phyloP scores from a whole-genome alignment of 139 green algal species.

The Spirogloea muscicola region DNA sequence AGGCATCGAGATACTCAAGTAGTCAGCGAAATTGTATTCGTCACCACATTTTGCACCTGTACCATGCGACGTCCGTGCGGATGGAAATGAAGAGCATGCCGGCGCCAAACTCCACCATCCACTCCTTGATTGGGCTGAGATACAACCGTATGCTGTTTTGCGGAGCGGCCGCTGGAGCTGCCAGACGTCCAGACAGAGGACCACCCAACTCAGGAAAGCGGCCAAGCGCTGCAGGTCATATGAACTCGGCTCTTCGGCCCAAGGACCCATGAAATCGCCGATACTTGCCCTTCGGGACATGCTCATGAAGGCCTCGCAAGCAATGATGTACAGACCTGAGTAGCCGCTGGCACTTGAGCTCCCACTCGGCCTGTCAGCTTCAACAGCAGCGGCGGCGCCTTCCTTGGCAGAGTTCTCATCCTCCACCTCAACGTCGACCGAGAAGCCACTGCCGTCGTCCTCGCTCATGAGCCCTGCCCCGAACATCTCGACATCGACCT shows the following conservation, averaged over 20 bases:
- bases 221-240: neutral
- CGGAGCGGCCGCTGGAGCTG: neutral
- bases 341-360: neutral
- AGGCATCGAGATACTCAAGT: too few species aligned
- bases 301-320: neutral
- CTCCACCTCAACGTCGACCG: conserved; percentile 46
- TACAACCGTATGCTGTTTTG: conserved; percentile 71
- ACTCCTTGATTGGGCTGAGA: conserved; percentile 86
- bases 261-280: neutral
- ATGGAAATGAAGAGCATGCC: conserved; percentile 89
- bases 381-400: too few species aligned
- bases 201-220: neutral
- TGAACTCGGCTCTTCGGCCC: too few species aligned
- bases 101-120: conserved; percentile 78
- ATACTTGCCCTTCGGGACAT: neutral
- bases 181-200: neutral
- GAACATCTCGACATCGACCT: conserved; percentile 80
- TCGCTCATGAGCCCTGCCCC: conserved; percentile 72
- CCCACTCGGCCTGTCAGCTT: neutral
- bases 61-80: conserved; percentile 86
- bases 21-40: too few species aligned
- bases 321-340: neutral
- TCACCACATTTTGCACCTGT: too few species aligned
- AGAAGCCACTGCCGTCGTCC: conserved; percentile 69
- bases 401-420: neutral